A percentile compares a stretch with the other conserved stretches of the same genome.
Conservation (phyloP, 257 asterid species). For the Cruciata laevipes region DNA sequence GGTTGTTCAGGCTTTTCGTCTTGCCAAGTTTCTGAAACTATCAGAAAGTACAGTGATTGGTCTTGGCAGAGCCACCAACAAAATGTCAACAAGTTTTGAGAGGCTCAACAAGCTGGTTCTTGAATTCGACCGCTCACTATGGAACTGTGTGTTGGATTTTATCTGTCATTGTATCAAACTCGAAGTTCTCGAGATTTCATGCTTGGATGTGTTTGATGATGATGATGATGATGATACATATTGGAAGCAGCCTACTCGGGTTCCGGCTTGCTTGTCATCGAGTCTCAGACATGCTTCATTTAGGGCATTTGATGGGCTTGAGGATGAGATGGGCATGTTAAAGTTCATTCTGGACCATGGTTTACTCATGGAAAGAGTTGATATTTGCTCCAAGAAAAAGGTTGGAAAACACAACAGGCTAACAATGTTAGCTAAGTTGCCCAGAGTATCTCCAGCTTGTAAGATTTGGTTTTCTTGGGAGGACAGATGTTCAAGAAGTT, state of each 20-base stretch:
- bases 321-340: constrained; percentile 4
- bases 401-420: not conserved
- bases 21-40: not conserved
- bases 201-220: too few relatives aligned
- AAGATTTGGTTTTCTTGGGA: not conserved
- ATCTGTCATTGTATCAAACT: not conserved
- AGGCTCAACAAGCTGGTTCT: not conserved
- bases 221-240: too few relatives aligned
- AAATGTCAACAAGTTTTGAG: not conserved
- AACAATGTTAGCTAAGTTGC: not conserved
- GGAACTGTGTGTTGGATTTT: not conserved
- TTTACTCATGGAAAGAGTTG: not conserved
- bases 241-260: not conserved
- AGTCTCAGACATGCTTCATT: not conserved
- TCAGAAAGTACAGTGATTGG: not conserved
- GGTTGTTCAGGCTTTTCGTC: not conserved
- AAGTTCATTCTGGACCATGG: not conserved
- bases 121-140: not conserved
- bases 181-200: not conserved
- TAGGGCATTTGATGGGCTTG: not conserved
- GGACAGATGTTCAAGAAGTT: not conserved
- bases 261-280: not conserved
- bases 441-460: not conserved
- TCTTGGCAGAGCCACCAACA: not conserved
- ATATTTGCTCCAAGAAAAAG: not conserved